Evolutionary conservation across 345 rosid species (phyloP), one percentile per base, ranked within the genome.

Genomic region (Eucalyptus decipiens): DNA sequence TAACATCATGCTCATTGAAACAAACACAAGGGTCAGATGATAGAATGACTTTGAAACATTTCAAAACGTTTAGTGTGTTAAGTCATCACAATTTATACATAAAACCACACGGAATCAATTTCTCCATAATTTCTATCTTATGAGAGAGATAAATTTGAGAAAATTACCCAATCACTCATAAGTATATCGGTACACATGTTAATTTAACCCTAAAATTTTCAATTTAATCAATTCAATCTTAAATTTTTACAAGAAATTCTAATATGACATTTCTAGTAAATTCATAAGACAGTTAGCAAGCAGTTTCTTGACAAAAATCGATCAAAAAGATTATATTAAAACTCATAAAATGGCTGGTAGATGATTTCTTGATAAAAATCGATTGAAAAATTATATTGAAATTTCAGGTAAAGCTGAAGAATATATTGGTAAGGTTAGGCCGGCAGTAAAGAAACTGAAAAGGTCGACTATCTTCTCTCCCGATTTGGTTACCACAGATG

Each of bases 181-280:
- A 60, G 6, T 23, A 3, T 60, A 12, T 0, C 0, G 1, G 5
- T 60, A 11, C 0, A 0, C 0, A 60, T 1, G 4, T 0, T 11
- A 28, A 60, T 28, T 60, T 28, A 60, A 0, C 1, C 0, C 1
- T 60, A 5, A 28, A 28, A 1, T 12, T 60, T 60, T 60, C 0
- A 60, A 60, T 28, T 52, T 52, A 12, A 11, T 11, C 2, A 60
- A 60, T 60, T 26, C 0, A 3, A 6, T 60, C 1, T 0, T 28
- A 60, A 12, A 60, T 60, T 6, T 28, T 60, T 28, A 11, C 0
- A 1, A 6, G 17, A 60, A 60, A 11, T 60, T 60, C 0, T 13
- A 60, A 28, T 60, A 26, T 1, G 1, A 0, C 1, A 0, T 6
- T 28, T 60, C 30, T 56, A 11, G 13, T 56, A 3, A 56, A 10